Evolutionary conservation across 1,139 yeast species (phyloP).

Genomic region (Trichomonascaceae sp.): DNA sequence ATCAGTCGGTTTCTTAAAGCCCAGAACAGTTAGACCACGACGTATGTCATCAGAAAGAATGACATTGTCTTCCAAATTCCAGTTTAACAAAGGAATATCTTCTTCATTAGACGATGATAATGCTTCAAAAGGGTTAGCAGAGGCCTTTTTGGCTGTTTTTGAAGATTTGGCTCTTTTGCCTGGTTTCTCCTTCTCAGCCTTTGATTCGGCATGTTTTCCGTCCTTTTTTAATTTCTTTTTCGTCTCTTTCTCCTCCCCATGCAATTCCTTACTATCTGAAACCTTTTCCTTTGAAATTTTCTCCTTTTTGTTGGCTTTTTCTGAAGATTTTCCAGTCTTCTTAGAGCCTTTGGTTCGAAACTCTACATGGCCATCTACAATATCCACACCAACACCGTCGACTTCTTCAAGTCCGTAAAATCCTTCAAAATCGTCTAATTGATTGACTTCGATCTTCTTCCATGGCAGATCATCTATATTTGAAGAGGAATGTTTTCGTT

Average conservation of each 20-base stretch:
- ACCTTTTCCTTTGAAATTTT: constrained; percentile 13
- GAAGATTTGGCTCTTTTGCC: constrained; percentile 17
- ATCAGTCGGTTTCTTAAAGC: constrained; percentile 68
- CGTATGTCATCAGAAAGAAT: constrained; percentile 49
- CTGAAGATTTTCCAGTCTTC: constrained; percentile 19
- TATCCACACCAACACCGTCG: constrained; percentile 79
- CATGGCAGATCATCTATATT: constrained; percentile 40
- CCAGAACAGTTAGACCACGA: constrained; percentile 53
- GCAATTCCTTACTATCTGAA: constrained; percentile 13
- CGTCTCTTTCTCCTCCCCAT: constrained; percentile 16
- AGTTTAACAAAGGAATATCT: constrained; percentile 22
- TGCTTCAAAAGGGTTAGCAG: constrained; percentile 21
- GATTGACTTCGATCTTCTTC: constrained; percentile 77
- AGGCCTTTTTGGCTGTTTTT: constrained; percentile 24
- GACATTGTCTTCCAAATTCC: constrained; percentile 24
- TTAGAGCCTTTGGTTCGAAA: constrained; percentile 14
- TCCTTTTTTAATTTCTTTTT: constrained; percentile 15
- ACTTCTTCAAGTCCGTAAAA: constrained; percentile 89
- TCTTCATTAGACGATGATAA: constrained; percentile 20
- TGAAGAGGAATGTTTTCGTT: constrained; percentile 5
- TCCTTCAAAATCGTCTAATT: constrained; percentile 82
- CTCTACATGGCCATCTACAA: constrained; percentile 36
- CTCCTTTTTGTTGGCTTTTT: constrained; percentile 20
- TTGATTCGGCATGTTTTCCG: constrained; percentile 7
- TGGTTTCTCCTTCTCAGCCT: constrained; percentile 6